A percentile compares a stretch with the other conserved stretches of the same genome.
phyloP scores from a whole-genome alignment of 1,284 basidiomycete genomes.

The Boletus albobrunnescens region DNA sequence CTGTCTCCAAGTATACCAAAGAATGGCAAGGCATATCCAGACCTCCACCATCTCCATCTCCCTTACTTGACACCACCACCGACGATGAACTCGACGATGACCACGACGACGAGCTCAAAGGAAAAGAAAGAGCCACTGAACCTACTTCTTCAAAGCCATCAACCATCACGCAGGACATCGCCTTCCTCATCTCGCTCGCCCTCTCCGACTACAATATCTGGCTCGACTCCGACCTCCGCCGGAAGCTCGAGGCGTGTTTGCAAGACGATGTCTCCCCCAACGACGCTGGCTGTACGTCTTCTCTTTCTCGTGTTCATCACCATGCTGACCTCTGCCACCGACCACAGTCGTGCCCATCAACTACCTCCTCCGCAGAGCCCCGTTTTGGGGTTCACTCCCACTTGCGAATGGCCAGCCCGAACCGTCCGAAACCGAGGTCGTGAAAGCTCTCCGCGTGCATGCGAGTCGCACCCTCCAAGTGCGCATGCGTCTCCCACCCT shows the following conservation, averaged over 20 bases:
- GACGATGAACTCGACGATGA: conserved; percentile 13
- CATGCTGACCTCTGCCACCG: neutral
- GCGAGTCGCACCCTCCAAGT: conserved; percentile 49
- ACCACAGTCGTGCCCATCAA: conserved; percentile 56
- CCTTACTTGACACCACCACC: conserved; percentile 9
- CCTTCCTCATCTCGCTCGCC: conserved; percentile 48
- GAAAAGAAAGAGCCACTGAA: conserved; percentile 22
- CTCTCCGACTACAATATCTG: conserved; percentile 66
- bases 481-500: conserved; percentile 49
- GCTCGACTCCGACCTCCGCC: conserved; percentile 50
- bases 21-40: conserved; percentile 19
- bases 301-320: neutral
- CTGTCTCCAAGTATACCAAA: conserved; percentile 27
- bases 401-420: conserved; percentile 21
- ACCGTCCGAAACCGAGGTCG: conserved; percentile 45
- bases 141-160: conserved; percentile 8
- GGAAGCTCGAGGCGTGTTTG: conserved; percentile 40
- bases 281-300: conserved; percentile 43
- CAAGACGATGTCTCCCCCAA: conserved; percentile 14
- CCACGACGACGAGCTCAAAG: conserved; percentile 4
- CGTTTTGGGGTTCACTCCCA: conserved; percentile 27
- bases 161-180: conserved; percentile 42
- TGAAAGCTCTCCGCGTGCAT: conserved; percentile 51
- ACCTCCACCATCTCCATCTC: neutral
- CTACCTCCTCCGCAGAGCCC: conserved; percentile 43